Evolutionary conservation across 768 basidiomycete species (phyloP), one percentile per base, ranked within the genome.

Genomic region (Phlegmacium glaucopus): DNA sequence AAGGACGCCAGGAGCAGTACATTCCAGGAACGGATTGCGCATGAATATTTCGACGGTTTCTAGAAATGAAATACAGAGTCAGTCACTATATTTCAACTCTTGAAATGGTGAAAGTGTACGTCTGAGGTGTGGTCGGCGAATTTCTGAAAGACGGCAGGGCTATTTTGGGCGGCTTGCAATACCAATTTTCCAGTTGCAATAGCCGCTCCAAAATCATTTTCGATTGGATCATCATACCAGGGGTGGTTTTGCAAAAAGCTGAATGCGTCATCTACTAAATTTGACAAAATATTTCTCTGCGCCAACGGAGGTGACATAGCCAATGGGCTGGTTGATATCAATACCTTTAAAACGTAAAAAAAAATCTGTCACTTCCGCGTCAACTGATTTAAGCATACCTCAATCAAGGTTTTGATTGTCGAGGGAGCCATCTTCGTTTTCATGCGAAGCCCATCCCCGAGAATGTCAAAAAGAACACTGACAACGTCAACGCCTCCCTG

Each of bases 11-110:
- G 62, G 0, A 76, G 62, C 15, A 90, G 59, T 28, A 85, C 61
- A 57, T 84, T 87, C 87, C 87, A 90, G 2, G 77, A 68, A 12
- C 82, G 77, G 2, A 86, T 66, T 29, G 66, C 64, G 18, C 74
- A 62, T 51, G 64, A 59, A 12, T 52, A 50, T 34, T 62, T 67
- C 9, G 64, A 54, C 7, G 55, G 45, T 65, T 68, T 72, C 76
- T 77, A 48, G 1, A 32, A 12, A 17, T 47, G n/a, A n/a, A 34
- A 25, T 13, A 5, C 22, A 5, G 22, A 22, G 22, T 22, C 22
- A 22, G 22, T 22, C 5, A 22, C 17, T 6, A 29, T 12, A 42
- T 40, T 9, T 39, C 12, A 25, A 29, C 27, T 25, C 13, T 8
- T 22, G 15, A 16, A 38, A 43, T 11, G 34, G 18, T 6, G n/a